Evolutionary conservation across 2,329 filamentous ascomycete genomes (phyloP).

Genomic region (Paradendryphiella salina): DNA sequence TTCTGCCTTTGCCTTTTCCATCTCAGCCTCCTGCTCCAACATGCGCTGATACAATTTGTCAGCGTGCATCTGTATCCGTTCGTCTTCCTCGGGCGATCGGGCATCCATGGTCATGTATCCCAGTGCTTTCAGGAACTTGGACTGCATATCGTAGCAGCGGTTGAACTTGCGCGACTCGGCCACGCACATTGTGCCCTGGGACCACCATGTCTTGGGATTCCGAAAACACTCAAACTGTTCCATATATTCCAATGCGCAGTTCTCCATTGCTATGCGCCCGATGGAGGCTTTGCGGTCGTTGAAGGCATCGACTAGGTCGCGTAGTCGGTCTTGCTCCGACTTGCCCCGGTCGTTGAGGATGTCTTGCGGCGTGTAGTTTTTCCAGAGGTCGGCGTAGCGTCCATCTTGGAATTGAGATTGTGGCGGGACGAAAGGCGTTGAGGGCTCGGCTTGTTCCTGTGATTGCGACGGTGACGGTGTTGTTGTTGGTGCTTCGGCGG

Average conservation of each 20-base stretch:
- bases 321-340: slow-evolving; percentile 77
- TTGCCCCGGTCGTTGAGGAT: slow-evolving; percentile 70
- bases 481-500: slow-evolving; percentile 20
- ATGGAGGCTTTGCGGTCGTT: slow-evolving; percentile 80
- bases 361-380: slow-evolving; percentile 76
- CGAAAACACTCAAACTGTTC: slow-evolving; percentile 82
- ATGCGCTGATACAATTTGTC: slow-evolving; percentile 88
- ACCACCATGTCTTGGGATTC: slow-evolving; percentile 64
- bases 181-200: slow-evolving; percentile 78
- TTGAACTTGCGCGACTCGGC: slow-evolving; percentile 77
- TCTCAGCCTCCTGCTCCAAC: slow-evolving; percentile 75
- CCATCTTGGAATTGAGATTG: slow-evolving; percentile 69
- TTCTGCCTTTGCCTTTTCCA: slow-evolving; percentile 68
- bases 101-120: slow-evolving; percentile 77
- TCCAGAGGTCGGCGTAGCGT: slow-evolving; percentile 87
- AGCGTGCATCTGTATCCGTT: slow-evolving; percentile 88
- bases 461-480: slow-evolving; percentile 11
- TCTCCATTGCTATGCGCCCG: slow-evolving; percentile 82
- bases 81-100: slow-evolving; percentile 71
- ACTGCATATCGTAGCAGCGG: slow-evolving; percentile 86
- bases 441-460: slow-evolving; percentile 17
- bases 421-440: slow-evolving; percentile 48
- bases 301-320: slow-evolving; percentile 78
- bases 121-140: slow-evolving; percentile 85
- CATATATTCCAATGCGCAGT: slow-evolving; percentile 86